Conservation (phyloP, 129 eudicot species). For the Arctium minus region DNA sequence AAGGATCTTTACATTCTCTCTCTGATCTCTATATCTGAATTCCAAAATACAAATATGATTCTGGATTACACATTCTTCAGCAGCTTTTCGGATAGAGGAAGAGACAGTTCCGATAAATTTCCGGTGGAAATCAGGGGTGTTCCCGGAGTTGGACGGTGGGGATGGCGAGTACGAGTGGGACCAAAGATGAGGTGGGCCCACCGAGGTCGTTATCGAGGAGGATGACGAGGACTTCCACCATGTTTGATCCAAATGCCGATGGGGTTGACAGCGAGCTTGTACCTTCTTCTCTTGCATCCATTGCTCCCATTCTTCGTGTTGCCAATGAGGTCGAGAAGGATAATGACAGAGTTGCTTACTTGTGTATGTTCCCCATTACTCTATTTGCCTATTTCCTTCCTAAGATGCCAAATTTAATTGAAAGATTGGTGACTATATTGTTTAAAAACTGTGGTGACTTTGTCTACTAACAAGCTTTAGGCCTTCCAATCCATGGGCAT, state of each 20-base stretch:
- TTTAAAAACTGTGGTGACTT: background rate
- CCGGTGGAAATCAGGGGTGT: slow-evolving; percentile 13
- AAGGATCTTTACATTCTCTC: slow-evolving; percentile 19
- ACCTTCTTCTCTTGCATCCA: slow-evolving; percentile 77
- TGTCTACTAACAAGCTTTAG: background rate
- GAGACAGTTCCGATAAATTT: background rate
- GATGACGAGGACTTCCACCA: slow-evolving; percentile 48
- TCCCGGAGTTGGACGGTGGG: background rate
- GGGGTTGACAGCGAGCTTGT: slow-evolving; percentile 87
- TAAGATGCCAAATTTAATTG: background rate
- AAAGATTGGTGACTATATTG: background rate
- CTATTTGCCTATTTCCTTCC: background rate
- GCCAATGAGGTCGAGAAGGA: slow-evolving; percentile 87
- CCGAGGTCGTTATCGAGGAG: slow-evolving; percentile 55
- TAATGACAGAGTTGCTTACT: slow-evolving; percentile 82
- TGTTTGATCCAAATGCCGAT: slow-evolving; percentile 53
- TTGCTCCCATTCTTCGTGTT: slow-evolving; percentile 90
- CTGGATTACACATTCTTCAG: slow-evolving; percentile 11
- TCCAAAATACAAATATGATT: slow-evolving; percentile 14
- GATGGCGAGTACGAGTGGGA: slow-evolving; percentile 96
- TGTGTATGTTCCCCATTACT: slow-evolving; percentile 48
- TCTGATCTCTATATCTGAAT: slow-evolving; percentile 7
- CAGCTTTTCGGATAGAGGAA: background rate
- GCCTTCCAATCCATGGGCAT: background rate
- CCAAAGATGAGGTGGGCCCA: slow-evolving; percentile 55